Evolutionary conservation across 1,139 yeast species (phyloP).

Genomic region (Meyerozyma elateridarum): DNA sequence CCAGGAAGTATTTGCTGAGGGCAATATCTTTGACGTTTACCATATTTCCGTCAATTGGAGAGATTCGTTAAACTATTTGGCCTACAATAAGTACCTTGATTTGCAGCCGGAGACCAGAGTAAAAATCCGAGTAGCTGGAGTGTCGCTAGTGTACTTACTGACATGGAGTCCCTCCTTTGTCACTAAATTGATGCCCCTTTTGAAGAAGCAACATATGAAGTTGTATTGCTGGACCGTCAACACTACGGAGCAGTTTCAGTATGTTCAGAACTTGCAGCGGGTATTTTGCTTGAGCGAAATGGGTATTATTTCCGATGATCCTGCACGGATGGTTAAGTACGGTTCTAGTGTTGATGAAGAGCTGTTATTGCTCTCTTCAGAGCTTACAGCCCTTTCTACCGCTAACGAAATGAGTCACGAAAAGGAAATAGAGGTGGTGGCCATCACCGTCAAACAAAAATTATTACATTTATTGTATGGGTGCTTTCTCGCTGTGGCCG

Average conservation of each 20-base stretch:
- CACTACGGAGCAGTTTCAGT: constrained; percentile 43
- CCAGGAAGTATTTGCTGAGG: constrained; percentile 20
- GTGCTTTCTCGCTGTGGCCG: constrained; percentile 13
- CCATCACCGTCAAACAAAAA: constrained; percentile 21
- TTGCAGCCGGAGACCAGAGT: constrained; percentile 13
- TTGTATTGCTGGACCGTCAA: constrained; percentile 86
- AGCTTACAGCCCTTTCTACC: constrained; percentile 10
- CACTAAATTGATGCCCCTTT: constrained; percentile 33
- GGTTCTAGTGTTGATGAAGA: constrained; percentile 6
- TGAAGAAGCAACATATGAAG: constrained; percentile 40
- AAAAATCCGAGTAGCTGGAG: constrained; percentile 30
- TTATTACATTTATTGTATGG: constrained; percentile 16
- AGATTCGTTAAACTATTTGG: constrained; percentile 29
- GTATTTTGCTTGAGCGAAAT: constrained; percentile 26
- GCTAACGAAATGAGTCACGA: constrained; percentile 10
- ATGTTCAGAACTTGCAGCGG: constrained; percentile 27
- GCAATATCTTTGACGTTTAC: constrained; percentile 29
- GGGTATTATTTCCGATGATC: constrained; percentile 63
- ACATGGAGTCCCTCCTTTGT: constrained; percentile 39
- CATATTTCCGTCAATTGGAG: constrained; percentile 36
- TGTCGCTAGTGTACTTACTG: constrained; percentile 34
- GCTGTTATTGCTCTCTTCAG: neutral
- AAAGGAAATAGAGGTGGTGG: constrained; percentile 15
- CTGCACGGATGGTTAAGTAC: constrained; percentile 34
- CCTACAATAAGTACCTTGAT: constrained; percentile 35